A percentile compares a stretch with the other conserved stretches of the same genome.
phyloP scores from a whole-genome alignment of 495 filamentous ascomycete genomes.

The Clavariopsis aquatica region DNA sequence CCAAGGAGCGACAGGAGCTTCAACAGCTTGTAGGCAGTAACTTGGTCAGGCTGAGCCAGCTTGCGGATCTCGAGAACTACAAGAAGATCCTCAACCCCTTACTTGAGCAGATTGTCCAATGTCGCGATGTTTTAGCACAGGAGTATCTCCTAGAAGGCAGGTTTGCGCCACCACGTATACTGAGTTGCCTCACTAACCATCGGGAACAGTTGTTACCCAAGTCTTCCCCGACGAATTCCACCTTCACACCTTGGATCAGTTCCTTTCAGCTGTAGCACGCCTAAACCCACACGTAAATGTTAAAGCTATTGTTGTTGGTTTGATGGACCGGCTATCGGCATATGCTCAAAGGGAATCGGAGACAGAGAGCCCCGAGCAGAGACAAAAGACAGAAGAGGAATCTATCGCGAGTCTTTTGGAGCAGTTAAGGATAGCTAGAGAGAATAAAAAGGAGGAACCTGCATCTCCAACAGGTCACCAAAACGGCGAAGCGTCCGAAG shows the following conservation, averaged over 20 bases:
- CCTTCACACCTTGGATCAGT: constrained; percentile 90
- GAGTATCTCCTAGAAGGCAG: constrained; percentile 91
- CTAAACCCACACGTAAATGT: constrained; percentile 95
- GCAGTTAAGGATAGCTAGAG: constrained; percentile 70
- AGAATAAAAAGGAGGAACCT: constrained; percentile 48
- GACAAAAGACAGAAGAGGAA: constrained; percentile 77
- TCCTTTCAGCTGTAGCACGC: constrained; percentile 85
- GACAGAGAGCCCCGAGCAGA: constrained; percentile 66
- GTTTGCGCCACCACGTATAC: background rate
- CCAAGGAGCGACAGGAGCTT: constrained; percentile 90
- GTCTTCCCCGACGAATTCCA: constrained; percentile 99
- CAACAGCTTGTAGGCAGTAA: constrained; percentile 96
- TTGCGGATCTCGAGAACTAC: constrained; percentile 92
- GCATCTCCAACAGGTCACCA: constrained; percentile 43
- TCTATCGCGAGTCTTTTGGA: constrained; percentile 75
- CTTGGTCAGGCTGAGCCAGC: constrained; percentile 87
- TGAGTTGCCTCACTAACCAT: constrained; percentile 6
- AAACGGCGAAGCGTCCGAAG: constrained; percentile 52
- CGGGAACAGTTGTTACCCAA: constrained; percentile 82
- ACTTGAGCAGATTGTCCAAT: constrained; percentile 95
- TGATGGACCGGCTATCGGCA: constrained; percentile 93
- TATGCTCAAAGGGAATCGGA: constrained; percentile 89
- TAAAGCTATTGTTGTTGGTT: constrained; percentile 95
- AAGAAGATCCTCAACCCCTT: constrained; percentile 88
- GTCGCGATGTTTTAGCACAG: constrained; percentile 92